Percentiles rank a stretch among this genome's conserved stretches.
phyloP scores from a whole-genome alignment of 169 alveolate species.

The Cryptosporidium meleagridis region DNA sequence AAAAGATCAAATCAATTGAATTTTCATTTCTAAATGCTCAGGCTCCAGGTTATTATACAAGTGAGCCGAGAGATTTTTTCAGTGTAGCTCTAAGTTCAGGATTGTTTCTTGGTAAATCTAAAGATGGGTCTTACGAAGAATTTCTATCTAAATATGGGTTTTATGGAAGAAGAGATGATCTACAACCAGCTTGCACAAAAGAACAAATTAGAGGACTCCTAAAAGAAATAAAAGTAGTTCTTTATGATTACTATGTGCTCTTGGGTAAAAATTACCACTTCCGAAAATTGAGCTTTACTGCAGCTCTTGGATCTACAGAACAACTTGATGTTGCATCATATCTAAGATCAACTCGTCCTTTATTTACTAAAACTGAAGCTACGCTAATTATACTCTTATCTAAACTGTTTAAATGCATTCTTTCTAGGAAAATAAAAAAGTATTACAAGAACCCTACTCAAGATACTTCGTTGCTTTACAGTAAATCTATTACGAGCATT shows the following conservation, averaged over 20 bases:
- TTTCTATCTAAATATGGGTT: neutral
- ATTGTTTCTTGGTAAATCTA: neutral
- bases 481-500: neutral
- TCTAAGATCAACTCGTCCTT: neutral
- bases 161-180: neutral
- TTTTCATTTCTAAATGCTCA: neutral
- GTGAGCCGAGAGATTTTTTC: too few relatives aligned
- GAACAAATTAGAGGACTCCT: neutral
- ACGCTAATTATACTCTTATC: neutral
- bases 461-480: neutral
- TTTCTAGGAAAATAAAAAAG: neutral
- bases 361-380: neutral
- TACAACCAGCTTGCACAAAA: neutral
- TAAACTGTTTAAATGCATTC: neutral
- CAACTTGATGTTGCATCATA: neutral
- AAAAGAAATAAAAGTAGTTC: neutral
- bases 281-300: neutral
- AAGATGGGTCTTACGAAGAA: neutral
- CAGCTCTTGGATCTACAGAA: neutral
- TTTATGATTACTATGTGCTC: neutral
- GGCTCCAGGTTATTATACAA: neutral
- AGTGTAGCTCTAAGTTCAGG: too few relatives aligned
- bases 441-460: neutral
- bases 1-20: neutral
- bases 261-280: conserved; percentile 1